A percentile compares a stretch with the other conserved stretches of the same genome.
phyloP scores from a whole-genome alignment of 129 eudicot species.

The Flaveria bidentis region DNA sequence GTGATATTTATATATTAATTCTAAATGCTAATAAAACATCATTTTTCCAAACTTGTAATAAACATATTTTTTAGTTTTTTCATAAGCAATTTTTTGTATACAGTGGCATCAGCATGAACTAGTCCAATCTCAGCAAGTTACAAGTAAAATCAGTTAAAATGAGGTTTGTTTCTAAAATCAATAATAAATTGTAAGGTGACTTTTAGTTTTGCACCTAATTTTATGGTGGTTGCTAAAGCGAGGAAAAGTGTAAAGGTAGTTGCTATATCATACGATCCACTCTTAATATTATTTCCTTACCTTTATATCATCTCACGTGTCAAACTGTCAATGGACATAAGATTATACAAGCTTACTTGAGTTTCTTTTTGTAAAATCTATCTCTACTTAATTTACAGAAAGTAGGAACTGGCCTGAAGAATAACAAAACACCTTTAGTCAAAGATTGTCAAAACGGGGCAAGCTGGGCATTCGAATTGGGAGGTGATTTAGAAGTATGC shows the following conservation, averaged over 20 bases:
- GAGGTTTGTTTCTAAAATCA: background rate
- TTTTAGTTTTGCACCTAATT: background rate
- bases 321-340: background rate
- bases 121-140: background rate
- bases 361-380: slow-evolving; percentile 1
- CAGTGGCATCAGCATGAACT: background rate
- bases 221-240: background rate
- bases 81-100: background rate
- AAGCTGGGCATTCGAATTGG: slow-evolving; percentile 80
- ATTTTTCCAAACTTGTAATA: background rate
- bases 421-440: slow-evolving; percentile 27
- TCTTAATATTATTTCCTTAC: background rate
- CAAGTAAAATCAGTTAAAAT: background rate
- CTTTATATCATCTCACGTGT: background rate
- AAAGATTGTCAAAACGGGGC: slow-evolving; percentile 49
- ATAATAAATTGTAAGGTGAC: background rate
- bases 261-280: background rate
- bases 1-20: background rate
- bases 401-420: slow-evolving; percentile 29
- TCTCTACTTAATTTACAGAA: slow-evolving; percentile 41
- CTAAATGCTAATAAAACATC: background rate
- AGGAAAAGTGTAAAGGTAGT: background rate
- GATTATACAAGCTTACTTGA: slow-evolving; percentile 2
- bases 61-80: background rate
- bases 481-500: slow-evolving; percentile 56